Evolutionary conservation across 306 rosid genomes (phyloP), one percentile per base, ranked within the genome.

Genomic region (Sesbania bispinosa): DNA sequence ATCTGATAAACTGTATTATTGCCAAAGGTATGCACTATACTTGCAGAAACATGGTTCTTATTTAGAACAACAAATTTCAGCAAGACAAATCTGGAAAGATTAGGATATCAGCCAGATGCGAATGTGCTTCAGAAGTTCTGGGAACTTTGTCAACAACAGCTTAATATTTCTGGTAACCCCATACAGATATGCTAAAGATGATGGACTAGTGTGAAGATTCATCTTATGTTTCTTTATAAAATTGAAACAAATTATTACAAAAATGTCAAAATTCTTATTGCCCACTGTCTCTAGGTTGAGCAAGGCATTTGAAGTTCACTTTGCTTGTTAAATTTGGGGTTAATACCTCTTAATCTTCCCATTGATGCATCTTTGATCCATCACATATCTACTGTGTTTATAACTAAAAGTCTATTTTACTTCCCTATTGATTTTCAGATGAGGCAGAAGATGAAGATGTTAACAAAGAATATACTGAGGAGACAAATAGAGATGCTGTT

Each of bases 371-470:
- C 29, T 65, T 57, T 21, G 36, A 23, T 60, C 11, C 62, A 47
- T 36, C 32, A 15, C 43, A 57, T 21, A 39, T 55, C 36, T 63
- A 58, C 42, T 29, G 21, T 51, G 71, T 55, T 66, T 39, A 20
- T 66, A 26, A 32, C 23, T 73, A 16, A 14, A 64, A 41, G 54
- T 76, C 27, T 53, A 38, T 52, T 69, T 68, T 47, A 43, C 67
- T 74, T 71, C 35, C 55, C 26, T 36, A 55, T 55, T 21, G 6
- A 55, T 57, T 80, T 67, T 78, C 82, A 88, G 98, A 94, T 54
- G 98, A 86, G 82, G 71, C 74, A 54, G 98, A 90, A 81, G 98
- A 93, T 24, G 98, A 90, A 52, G 90, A 81, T 58, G 83, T 36
- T 41, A 89, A 85, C 76, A 89, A 78, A 72, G 98, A 87, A 76